Percentiles rank a stretch among this genome's conserved stretches.
Conservation (phyloP, 495 filamentous ascomycete genomes). For the Aspergillus sclerotioniger region DNA sequence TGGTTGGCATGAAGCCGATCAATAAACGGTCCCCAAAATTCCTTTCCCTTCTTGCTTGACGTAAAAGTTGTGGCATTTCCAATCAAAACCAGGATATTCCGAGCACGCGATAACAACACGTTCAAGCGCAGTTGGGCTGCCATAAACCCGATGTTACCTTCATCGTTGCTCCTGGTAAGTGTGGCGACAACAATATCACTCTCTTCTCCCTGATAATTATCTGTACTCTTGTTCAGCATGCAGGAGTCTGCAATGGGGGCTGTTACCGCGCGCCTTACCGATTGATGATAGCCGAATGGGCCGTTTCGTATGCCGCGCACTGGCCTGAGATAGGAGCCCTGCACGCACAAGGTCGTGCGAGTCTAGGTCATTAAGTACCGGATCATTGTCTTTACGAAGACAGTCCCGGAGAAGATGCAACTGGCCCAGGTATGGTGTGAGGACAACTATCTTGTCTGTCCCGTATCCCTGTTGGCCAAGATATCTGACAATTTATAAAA, state of each 20-base stretch:
- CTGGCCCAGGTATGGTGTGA: constrained; percentile 77
- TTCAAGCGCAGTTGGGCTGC: constrained; percentile 63
- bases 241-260: too few relatives aligned
- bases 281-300: constrained; percentile 64
- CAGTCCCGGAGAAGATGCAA: constrained; percentile 54
- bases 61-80: constrained; percentile 70
- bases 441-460: constrained; percentile 61
- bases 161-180: constrained; percentile 64
- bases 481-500: constrained; percentile 66
- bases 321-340: constrained; percentile 56
- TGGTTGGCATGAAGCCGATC: constrained; percentile 50
- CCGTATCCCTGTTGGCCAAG: constrained; percentile 75
- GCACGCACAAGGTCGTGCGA: constrained; percentile 65
- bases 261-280: constrained; percentile 35
- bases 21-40: constrained; percentile 59
- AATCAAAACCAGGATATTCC: constrained; percentile 66
- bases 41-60: constrained; percentile 56
- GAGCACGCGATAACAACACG: constrained; percentile 69
- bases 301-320: constrained; percentile 50
- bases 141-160: constrained; percentile 75
- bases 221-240: constrained; percentile 28
- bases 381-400: constrained; percentile 56
- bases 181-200: constrained; percentile 69
- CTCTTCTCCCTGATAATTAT: constrained; percentile 83
- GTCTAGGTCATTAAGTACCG: constrained; percentile 69